Percentiles rank a stretch among this genome's conserved stretches.
Evolutionary conservation across 192 early-diverging fungal species (phyloP).

Genomic region (Coemansia sp.): DNA sequence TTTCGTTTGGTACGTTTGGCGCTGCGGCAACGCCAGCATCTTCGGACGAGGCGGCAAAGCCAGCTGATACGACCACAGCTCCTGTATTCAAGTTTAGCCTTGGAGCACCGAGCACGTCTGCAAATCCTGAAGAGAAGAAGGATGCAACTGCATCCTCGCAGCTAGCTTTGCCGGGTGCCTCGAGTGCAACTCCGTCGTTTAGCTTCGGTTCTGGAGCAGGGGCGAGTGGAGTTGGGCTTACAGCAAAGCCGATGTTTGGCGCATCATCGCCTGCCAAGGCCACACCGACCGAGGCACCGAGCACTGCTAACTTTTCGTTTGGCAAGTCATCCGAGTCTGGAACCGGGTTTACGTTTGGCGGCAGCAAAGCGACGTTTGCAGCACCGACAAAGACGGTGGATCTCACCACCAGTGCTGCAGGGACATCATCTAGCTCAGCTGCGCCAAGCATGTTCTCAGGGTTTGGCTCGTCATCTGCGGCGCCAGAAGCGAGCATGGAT

Average conservation of each 20-base stretch:
- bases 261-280: neutral
- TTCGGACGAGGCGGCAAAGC: slow-evolving; percentile 2
- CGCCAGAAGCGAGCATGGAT: slow-evolving; percentile 9
- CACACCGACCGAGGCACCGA: neutral
- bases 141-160: neutral
- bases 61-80: neutral
- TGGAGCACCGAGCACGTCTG: slow-evolving; percentile 2
- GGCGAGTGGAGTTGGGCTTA: neutral
- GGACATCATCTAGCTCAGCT: slow-evolving; percentile 11
- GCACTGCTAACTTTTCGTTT: slow-evolving; percentile 18
- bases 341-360: slow-evolving; percentile 15
- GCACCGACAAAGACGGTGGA: slow-evolving; percentile 35
- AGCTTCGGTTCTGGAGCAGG: slow-evolving; percentile 11
- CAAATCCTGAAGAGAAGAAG: neutral
- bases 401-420: slow-evolving; percentile 12
- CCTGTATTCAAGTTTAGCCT: slow-evolving; percentile 19
- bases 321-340: slow-evolving; percentile 14
- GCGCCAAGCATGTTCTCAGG: neutral
- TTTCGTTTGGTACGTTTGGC: slow-evolving; percentile 24
- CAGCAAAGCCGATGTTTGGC: slow-evolving; percentile 7
- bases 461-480: slow-evolving; percentile 16
- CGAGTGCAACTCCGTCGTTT: slow-evolving; percentile 22
- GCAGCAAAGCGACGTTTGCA: slow-evolving; percentile 7
- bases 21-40: neutral
- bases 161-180: neutral